phyloP scores from a whole-genome alignment of 371 early-diverging fungal genomes.

The Rhizopus stolonifer region DNA sequence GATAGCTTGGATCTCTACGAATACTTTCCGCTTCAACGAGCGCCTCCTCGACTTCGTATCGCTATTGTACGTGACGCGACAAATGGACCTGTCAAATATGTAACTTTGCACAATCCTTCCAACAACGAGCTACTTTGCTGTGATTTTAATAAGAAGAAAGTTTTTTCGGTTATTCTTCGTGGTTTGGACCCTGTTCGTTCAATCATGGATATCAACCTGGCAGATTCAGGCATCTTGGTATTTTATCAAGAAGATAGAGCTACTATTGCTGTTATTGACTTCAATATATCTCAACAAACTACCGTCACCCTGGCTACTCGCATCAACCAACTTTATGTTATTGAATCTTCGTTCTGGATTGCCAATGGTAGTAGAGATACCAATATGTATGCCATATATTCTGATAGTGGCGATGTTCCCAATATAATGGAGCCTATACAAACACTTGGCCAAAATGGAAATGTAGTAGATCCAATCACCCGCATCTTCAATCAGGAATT shows the following conservation, averaged over 20 bases:
- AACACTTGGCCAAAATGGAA: slow-evolving; percentile 41
- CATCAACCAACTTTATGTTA: slow-evolving; percentile 49
- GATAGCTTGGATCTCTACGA: slow-evolving; percentile 75
- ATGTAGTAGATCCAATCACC: slow-evolving; percentile 23
- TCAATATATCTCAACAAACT: slow-evolving; percentile 56
- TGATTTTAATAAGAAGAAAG: slow-evolving; percentile 57
- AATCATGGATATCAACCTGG: slow-evolving; percentile 54
- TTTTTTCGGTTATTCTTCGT: slow-evolving; percentile 54
- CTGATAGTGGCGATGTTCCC: slow-evolving; percentile 21
- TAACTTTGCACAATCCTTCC: slow-evolving; percentile 69
- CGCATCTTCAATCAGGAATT: slow-evolving; percentile 29
- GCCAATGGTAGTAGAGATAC: slow-evolving; percentile 56
- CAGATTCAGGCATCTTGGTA: slow-evolving; percentile 45
- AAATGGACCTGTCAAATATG: slow-evolving; percentile 38
- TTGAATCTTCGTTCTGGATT: slow-evolving; percentile 58
- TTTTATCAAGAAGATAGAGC: slow-evolving; percentile 65
- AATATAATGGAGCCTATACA: slow-evolving; percentile 34
- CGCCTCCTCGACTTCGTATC: slow-evolving; percentile 61
- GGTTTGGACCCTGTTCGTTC: slow-evolving; percentile 59
- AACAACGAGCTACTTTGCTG: slow-evolving; percentile 67
- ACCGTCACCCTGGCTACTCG: slow-evolving; percentile 48
- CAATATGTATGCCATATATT: slow-evolving; percentile 41
- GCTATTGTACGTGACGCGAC: slow-evolving; percentile 41
- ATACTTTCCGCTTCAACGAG: slow-evolving; percentile 71
- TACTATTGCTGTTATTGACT: slow-evolving; percentile 61